phyloP scores from a whole-genome alignment of 257 asterid genomes.

The Solanum arcanum region DNA sequence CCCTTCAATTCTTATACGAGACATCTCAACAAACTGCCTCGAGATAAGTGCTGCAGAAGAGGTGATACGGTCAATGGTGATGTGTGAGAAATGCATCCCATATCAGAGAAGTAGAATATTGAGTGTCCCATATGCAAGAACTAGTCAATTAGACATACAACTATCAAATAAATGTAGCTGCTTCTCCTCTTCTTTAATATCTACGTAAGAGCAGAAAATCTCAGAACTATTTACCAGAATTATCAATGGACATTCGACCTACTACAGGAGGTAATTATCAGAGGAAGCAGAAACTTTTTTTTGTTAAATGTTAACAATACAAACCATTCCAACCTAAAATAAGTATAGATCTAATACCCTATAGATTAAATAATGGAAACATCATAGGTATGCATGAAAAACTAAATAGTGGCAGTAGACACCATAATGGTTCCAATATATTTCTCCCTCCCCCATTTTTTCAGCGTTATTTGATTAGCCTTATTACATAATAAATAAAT shows the following conservation, averaged over 20 bases:
- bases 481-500: not conserved
- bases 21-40: not conserved
- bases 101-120: not conserved
- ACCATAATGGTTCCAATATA: not conserved
- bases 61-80: not conserved
- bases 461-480: not conserved
- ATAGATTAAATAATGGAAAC: not conserved
- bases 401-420: not conserved
- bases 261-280: not conserved
- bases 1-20: not conserved
- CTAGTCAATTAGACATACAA: not conserved
- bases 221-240: not conserved
- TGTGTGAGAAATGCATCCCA: not conserved
- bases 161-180: not conserved
- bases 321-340: not conserved
- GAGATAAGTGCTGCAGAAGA: not conserved
- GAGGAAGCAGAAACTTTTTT: not conserved
- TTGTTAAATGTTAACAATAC: not conserved
- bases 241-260: not conserved
- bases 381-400: not conserved
- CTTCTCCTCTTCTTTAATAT: not conserved
- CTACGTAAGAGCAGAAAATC: not conserved
- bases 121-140: not conserved
- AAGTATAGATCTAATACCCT: not conserved
- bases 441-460: not conserved